Conservation (phyloP, 257 asterid species). For the Ehretia macrophylla region DNA sequence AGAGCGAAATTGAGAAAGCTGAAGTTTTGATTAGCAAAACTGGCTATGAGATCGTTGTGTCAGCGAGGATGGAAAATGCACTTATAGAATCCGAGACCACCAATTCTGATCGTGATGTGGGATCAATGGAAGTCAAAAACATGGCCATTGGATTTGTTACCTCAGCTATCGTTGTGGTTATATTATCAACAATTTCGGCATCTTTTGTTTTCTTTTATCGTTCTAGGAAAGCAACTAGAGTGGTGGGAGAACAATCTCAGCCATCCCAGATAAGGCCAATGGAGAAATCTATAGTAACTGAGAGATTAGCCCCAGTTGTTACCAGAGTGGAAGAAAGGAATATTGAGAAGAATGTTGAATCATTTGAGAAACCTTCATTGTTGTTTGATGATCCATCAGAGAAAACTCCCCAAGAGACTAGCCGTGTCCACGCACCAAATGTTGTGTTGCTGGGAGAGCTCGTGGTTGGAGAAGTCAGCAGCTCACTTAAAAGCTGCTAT, state of each 20-base stretch:
- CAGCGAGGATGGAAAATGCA: neutral
- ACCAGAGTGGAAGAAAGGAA: conserved; percentile 8
- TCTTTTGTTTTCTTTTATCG: conserved; percentile 28
- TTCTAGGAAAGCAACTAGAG: conserved; percentile 21
- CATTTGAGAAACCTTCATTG: conserved; percentile 14
- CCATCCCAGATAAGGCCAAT: conserved; percentile 10
- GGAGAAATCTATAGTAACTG: conserved; percentile 12
- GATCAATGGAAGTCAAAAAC: conserved; percentile 9
- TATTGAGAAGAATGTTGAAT: conserved; percentile 15
- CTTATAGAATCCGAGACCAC: neutral
- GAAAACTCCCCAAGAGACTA: conserved; percentile 22
- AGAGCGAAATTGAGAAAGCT: neutral
- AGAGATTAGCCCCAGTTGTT: neutral
- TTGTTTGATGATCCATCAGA: conserved; percentile 3
- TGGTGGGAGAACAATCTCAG: conserved; percentile 15
- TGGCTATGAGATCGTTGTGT: neutral
- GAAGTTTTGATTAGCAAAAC: neutral
- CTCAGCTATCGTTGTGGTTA: conserved; percentile 20
- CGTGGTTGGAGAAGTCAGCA: conserved; percentile 30
- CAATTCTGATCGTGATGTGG: neutral
- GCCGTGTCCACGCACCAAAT: conserved; percentile 30
- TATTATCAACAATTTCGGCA: conserved; percentile 18
- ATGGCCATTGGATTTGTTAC: conserved; percentile 16
- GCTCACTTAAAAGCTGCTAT: conserved; percentile 17
- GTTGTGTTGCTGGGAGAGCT: conserved; percentile 66